Evolutionary conservation across 1,284 basidiomycete species (phyloP).

Genomic region (Ceratobasidium sp.): DNA sequence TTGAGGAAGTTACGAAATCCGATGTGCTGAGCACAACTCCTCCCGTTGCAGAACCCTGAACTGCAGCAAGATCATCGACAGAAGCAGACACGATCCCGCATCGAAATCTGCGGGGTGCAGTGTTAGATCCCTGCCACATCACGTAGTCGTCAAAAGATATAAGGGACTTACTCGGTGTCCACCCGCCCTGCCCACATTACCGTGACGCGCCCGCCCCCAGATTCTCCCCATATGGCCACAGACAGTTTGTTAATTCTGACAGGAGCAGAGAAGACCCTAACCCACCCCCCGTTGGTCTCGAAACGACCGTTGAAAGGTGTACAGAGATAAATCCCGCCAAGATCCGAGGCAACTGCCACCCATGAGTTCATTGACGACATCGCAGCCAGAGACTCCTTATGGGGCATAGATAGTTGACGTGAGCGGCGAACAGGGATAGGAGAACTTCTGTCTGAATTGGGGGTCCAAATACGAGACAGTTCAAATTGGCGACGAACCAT

Average conservation of each 20-base stretch:
- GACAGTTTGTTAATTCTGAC: conserved; percentile 20
- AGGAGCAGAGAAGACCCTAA: conserved; percentile 19
- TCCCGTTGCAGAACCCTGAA: background rate
- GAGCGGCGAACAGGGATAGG: background rate
- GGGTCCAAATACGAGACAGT: conserved; percentile 26
- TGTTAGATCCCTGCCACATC: background rate
- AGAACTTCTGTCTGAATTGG: background rate
- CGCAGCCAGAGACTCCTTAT: conserved; percentile 35
- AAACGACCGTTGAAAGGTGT: conserved; percentile 8
- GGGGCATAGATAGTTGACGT: conserved; percentile 18
- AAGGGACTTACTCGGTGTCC: conserved; percentile 4
- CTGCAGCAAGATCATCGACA: conserved; percentile 4
- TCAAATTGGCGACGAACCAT: conserved; percentile 31
- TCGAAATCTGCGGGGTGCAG: conserved; percentile 6
- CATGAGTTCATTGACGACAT: conserved; percentile 37
- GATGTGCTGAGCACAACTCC: conserved; percentile 23
- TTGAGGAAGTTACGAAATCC: conserved; percentile 24
- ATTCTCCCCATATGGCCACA: conserved; percentile 19
- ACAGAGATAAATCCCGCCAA: conserved; percentile 31
- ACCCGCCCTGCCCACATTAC: conserved; percentile 32
- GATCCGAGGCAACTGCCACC: conserved; percentile 38
- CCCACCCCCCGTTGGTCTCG: background rate
- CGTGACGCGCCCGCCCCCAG: conserved; percentile 7
- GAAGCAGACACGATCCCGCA: conserved; percentile 24
- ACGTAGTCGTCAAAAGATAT: background rate